Base-by-base conservation (phyloP, 1,284 basidiomycete genomes). In the Sporisorium exsertum region DNA sequence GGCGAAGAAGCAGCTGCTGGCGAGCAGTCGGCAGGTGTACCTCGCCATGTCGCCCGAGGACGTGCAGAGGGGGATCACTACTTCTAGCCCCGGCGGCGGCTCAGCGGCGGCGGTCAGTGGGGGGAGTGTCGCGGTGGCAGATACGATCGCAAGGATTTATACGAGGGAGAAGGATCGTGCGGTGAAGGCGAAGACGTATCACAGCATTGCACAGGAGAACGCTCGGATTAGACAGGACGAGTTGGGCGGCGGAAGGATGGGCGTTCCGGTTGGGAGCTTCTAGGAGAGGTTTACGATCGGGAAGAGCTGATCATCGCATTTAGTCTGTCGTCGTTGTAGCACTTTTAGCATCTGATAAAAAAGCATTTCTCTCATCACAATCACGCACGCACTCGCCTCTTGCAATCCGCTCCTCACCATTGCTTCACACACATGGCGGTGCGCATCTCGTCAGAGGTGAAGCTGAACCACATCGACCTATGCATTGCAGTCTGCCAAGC, bases 1-100 rank as follows among this genome's bases (percentile, higher is more conserved):
- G 2, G 78, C 80, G 9, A 80, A 78, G 63, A 79, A 79, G 29
- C 81, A 84, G 59, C 58, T 82, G 46, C 55, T 81, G 32, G 77
- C 81, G 7, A 56, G 68, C 27, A 79, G 73, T 47, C 71, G 78
- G 18, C 57, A 51, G 54, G 66, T 79, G 18, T 62, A 54, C 24
- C 66, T 83, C 18, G 61, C 61, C 52, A 69, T 82, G 62, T 22
- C 52, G 2, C 27, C 29, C 0, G 79, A 83, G 13, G 81, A 83
- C 43, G 70, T 82, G 5, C 56, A 68, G 37, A 42, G 73, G 5
- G 81, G 80, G 13, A 78, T 83, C 47, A 77, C 64, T 15, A 81
- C 81, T 16, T 52, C 52, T 22, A 50, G 55, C 1, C 58, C 73
- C 5, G 40, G 68, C 0, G 24, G 32, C 6, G 42, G 45, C 3